Percentiles rank a stretch among this genome's conserved stretches.
phyloP scores from a whole-genome alignment of 2,329 filamentous ascomycete species.

The Cladosporium oxysporum region DNA sequence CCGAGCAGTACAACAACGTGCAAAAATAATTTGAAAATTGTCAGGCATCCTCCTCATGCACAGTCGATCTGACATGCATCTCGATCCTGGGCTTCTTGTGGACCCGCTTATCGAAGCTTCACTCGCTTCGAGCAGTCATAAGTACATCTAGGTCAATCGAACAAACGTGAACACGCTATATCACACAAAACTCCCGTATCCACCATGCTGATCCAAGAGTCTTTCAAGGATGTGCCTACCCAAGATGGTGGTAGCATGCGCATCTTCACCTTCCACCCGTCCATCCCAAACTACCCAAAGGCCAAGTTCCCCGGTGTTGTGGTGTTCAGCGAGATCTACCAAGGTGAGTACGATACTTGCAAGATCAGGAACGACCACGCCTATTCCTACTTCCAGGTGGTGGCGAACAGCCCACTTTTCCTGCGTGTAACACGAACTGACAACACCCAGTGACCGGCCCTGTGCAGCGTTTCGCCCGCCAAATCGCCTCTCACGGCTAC shows the following conservation, averaged over 20 bases:
- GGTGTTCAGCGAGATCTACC: conserved; percentile 92
- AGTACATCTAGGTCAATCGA: too few species aligned
- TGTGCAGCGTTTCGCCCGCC: conserved; percentile 82
- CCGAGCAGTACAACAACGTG: background rate
- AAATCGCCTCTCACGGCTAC: conserved; percentile 90
- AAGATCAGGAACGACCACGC: too few species aligned
- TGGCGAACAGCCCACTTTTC: background rate
- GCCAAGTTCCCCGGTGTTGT: conserved; percentile 88
- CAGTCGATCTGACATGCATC: background rate
- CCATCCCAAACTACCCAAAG: conserved; percentile 80
- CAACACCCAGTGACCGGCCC: conserved; percentile 73
- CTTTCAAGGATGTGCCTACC: conserved; percentile 60
- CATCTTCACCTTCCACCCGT: conserved; percentile 85
- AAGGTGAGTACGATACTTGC: conserved; percentile 59
- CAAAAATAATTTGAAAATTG: background rate
- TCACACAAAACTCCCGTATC: background rate
- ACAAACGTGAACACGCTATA: background rate
- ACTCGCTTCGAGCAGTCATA: background rate
- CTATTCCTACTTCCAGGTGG: background rate
- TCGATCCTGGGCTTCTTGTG: background rate
- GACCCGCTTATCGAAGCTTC: conserved; percentile 6
- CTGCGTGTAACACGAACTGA: background rate
- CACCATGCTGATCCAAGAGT: conserved; percentile 62
- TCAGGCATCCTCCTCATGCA: background rate
- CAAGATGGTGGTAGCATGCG: conserved; percentile 62